Base-by-base conservation (phyloP, 163 green algal species). In the Scenedesmus sp. region DNA sequence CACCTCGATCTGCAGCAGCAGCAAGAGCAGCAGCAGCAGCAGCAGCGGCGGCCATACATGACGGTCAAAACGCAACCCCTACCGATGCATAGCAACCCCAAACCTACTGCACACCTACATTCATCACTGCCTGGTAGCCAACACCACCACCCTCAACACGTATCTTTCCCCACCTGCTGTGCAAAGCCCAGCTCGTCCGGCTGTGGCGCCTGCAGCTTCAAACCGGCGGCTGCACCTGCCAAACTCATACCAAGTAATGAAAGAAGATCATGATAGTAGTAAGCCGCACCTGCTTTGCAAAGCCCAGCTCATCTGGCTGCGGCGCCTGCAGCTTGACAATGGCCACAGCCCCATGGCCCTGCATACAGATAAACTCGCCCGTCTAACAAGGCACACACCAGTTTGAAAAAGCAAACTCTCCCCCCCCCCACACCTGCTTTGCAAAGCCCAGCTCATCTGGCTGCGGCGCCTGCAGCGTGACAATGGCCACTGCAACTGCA, bases 391-490 rank as follows among this genome's bases (percentile, higher is more conserved):
- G 12, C 64, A 73, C 12, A 73, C 18, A 4, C 26, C 23, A 3
- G 26, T 64, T 34, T 8, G 9, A 12, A 52, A 9, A 26, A 6
- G 26, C 9, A n/a, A 57, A 10, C 12, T 3, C 13, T 52, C 87
- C 10, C 12, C 3, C 26, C 26, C 12, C 64, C 15, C 12, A 15
- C 64, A 73, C 64, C 64, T 18, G 64, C 64, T 20, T 20, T 73
- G 64, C 97, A 92, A 96, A 98, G 82, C 98, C 98, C 57, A 99
- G 95, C 94, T 99, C 98, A 57, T 99, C 98, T 2, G 97, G 86
- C 2, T 87, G 89, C 6, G 98, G 98, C 12, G 90, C 62, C 93
- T 67, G 52, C 46, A 99, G 92, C 93, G 97, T 98, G 2, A 98
- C 89, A 8, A 96, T 88, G 1, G 90, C 90, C 10, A 91, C 86